Evolutionary conservation across 495 filamentous ascomycete species (phyloP).

Genomic region (Aspergillus cristatus): DNA sequence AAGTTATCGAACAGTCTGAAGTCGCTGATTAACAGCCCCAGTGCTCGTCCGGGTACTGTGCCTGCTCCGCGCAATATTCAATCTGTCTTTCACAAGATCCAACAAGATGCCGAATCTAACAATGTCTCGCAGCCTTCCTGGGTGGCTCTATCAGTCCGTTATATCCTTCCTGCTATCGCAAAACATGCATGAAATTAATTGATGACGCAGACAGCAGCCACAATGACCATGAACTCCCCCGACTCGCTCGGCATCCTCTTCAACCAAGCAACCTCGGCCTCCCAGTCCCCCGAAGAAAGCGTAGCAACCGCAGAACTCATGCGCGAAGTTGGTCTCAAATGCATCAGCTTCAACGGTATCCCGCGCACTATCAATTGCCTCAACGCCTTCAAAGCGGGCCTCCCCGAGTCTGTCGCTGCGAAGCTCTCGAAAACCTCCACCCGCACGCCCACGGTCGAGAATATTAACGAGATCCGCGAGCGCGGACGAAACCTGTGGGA

Average conservation of each 20-base stretch:
- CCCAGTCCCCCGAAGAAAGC: slow-evolving; percentile 23
- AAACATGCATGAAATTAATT: neutral
- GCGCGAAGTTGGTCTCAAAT: slow-evolving; percentile 72
- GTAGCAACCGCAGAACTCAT: slow-evolving; percentile 62
- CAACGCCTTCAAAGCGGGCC: slow-evolving; percentile 49
- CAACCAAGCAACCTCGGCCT: slow-evolving; percentile 33
- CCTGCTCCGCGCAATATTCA: slow-evolving; percentile 52
- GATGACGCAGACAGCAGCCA: slow-evolving; percentile 49
- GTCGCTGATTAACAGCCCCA: slow-evolving; percentile 58
- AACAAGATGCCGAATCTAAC: slow-evolving; percentile 40
- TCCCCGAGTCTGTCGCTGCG: slow-evolving; percentile 38
- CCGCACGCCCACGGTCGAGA: slow-evolving; percentile 35
- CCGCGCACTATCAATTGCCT: slow-evolving; percentile 74
- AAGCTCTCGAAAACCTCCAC: slow-evolving; percentile 40
- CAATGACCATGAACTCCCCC: slow-evolving; percentile 68
- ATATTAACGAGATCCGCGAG: slow-evolving; percentile 39
- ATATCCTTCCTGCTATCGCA: neutral
- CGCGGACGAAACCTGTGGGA: slow-evolving; percentile 59
- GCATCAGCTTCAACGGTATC: slow-evolving; percentile 78
- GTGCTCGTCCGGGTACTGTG: slow-evolving; percentile 55
- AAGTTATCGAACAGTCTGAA: slow-evolving; percentile 60
- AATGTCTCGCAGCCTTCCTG: slow-evolving; percentile 52
- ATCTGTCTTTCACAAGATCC: slow-evolving; percentile 51
- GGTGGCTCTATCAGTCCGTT: slow-evolving; percentile 53
- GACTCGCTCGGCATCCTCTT: slow-evolving; percentile 51